These are phyloP conservation scores for Colletotrichum sp. DNA, from an alignment of 2,329 filamentous ascomycete genomes.

Conservation along the genomic window DNA sequence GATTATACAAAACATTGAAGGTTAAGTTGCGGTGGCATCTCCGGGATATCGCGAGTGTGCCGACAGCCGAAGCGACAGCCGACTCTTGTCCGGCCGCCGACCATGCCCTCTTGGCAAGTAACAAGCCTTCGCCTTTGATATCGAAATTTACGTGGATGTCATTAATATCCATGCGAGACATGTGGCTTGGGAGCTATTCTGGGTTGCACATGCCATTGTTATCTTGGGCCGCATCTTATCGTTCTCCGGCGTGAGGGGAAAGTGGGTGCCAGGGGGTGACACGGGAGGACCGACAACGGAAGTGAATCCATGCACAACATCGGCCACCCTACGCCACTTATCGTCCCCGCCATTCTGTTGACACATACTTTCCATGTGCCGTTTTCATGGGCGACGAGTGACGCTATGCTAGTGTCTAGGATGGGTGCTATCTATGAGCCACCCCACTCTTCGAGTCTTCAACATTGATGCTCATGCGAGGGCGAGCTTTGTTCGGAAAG, in stretches of 20 bases:
- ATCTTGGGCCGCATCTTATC: conserved; percentile 5
- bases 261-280: not conserved
- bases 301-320: not conserved
- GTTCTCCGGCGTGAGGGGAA: not conserved
- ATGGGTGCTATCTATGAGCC: not conserved
- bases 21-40: not conserved
- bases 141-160: not conserved
- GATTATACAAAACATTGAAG: not conserved
- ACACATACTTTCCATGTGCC: not conserved
- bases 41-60: not conserved
- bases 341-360: not conserved
- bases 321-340: not conserved
- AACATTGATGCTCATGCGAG: not conserved
- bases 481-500: not conserved
- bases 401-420: not conserved
- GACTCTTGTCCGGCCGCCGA: not conserved
- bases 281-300: not conserved
- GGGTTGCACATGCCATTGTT: not conserved
- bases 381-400: not conserved
- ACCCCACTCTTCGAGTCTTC: conserved; percentile 7
- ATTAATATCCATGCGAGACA: not conserved
- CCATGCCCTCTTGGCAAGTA: not conserved
- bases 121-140: not conserved
- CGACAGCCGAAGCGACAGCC: not conserved
- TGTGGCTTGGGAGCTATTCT: not conserved